Evolutionary conservation across 2,329 filamentous ascomycete species (phyloP).

Genomic region (Botrytis aclada): DNA sequence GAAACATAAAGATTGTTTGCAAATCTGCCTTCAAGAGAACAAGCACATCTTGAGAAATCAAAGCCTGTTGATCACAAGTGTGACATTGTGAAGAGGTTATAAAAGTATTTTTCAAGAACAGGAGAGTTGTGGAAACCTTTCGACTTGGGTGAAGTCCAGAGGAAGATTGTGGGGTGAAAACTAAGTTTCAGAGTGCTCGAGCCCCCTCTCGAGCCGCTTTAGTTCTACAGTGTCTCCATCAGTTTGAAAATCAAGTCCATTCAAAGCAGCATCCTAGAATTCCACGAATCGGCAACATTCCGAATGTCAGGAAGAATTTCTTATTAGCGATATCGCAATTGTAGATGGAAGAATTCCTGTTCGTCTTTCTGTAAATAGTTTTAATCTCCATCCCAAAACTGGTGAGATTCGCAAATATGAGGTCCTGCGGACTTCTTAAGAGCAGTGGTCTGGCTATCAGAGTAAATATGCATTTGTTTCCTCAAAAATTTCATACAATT

Average conservation of each 20-base stretch:
- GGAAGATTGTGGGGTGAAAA: neutral
- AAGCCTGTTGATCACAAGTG: neutral
- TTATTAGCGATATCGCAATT: slow-evolving; percentile 18
- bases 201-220: neutral
- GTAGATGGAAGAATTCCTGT: slow-evolving; percentile 15
- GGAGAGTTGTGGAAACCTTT: neutral
- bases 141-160: neutral
- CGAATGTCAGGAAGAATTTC: slow-evolving; percentile 11
- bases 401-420: slow-evolving; percentile 29
- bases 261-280: slow-evolving; percentile 7
- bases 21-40: neutral
- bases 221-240: neutral
- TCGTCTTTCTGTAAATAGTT: neutral
- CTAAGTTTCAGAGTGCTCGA: neutral
- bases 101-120: neutral
- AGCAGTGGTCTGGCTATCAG: slow-evolving; percentile 36
- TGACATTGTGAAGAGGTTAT: neutral
- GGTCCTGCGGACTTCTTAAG: slow-evolving; percentile 33
- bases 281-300: slow-evolving; percentile 1
- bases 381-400: neutral
- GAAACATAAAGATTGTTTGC: neutral
- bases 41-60: neutral
- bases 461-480: slow-evolving; percentile 25
- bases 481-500: slow-evolving; percentile 29
- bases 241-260: neutral